A percentile compares a stretch with the other conserved stretches of the same genome.
Evolutionary conservation across 768 basidiomycete species (phyloP).

Genomic region (Gloeopeniophorella convolvens): DNA sequence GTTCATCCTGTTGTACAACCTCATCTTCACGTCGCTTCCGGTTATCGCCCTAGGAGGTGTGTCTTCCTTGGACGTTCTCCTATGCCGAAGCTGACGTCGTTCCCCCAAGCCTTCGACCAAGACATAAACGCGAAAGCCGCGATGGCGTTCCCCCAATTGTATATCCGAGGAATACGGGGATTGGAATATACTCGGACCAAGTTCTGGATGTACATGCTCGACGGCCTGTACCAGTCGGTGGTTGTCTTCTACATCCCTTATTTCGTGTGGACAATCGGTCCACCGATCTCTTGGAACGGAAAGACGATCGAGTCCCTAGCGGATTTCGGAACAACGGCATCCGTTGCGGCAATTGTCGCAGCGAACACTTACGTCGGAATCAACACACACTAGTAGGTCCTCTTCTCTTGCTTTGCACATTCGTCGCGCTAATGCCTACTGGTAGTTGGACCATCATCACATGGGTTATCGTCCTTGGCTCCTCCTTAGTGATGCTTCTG

Average conservation of each 20-base stretch:
- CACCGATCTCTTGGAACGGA: constrained; percentile 69
- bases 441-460: constrained; percentile 77
- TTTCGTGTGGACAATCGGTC: constrained; percentile 59
- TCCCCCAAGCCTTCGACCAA: constrained; percentile 77
- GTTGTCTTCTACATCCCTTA: constrained; percentile 86
- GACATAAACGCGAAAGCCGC: constrained; percentile 88
- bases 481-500: constrained; percentile 72
- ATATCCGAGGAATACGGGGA: constrained; percentile 88
- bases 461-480: constrained; percentile 76
- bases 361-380: constrained; percentile 89
- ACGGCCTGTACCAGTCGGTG: constrained; percentile 89
- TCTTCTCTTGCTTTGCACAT: constrained; percentile 16
- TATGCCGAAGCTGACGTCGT: no score
- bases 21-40: constrained; percentile 90
- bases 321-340: constrained; percentile 90
- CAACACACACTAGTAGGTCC: constrained; percentile 80
- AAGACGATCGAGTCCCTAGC: constrained; percentile 69
- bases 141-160: constrained; percentile 91
- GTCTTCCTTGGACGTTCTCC: no score
- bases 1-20: constrained; percentile 86
- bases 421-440: no score
- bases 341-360: constrained; percentile 78
- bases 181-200: constrained; percentile 86
- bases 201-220: constrained; percentile 94
- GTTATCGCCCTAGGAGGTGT: constrained; percentile 85